Evolutionary conservation across 2,329 filamentous ascomycete species (phyloP), one percentile per base, ranked within the genome.

Genomic region (Talaromyces verruculosus): DNA sequence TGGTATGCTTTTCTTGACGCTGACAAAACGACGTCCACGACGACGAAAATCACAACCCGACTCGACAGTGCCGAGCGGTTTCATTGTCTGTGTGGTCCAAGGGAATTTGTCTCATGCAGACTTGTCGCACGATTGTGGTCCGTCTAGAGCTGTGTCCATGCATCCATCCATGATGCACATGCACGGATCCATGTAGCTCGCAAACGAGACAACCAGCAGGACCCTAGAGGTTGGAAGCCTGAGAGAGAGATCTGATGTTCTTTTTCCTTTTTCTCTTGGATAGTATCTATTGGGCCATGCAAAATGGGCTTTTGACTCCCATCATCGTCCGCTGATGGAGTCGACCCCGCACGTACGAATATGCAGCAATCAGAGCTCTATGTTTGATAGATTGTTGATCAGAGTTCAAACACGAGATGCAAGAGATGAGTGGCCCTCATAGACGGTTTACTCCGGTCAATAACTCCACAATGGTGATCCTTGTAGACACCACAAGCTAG

Each of bases 41-140:
- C 45, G 33, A 39, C 60, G 22, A n/a, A 15, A 61, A 37, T 49
- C 43, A 47, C 39, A 19, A 30, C 43, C 37, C 17, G 22, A 33
- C 35, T 63, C 35, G 22, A 55, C 19, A 22, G 19, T 39, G 60
- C 60, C 43, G 43, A 61, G 59, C 37, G 19, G 59, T 49, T 61
- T 37, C 59, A 39, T 25, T 53, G 41, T 22, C 10, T 47, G 45
- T 51, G n/a, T 53, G 19, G 33, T 17, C 4, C 30, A 3, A 37
- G 22, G 33, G 17, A 2, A 11, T 41, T 22, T 53, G 17, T 33
- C 22, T 37, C 15, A 47, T 41, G 60, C 60, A 62, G 25, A 41
- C 22, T 62, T 33, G 15, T 55, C 47, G 47, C 61, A 63, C 37
- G 25, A 55, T 33, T 63, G 47, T 57, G 30, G 53, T 57, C 53